Evolutionary conservation across 1,139 yeast genomes (phyloP), one percentile per base, ranked within the genome.

Genomic region (Nakaseomyces uthaithaninus): DNA sequence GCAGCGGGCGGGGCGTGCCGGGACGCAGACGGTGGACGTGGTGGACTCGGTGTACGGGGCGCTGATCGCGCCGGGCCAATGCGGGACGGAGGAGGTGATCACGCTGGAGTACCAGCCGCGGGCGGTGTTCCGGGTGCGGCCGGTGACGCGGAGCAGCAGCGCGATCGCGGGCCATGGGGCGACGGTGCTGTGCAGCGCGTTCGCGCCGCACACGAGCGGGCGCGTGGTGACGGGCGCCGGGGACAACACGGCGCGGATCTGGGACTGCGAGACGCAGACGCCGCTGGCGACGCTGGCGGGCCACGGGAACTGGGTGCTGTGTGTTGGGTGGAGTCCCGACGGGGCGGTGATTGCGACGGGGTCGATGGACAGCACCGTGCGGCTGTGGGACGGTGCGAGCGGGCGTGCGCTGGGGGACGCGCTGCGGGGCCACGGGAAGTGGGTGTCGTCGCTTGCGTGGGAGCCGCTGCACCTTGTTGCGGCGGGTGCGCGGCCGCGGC

Each of bases 191-290:
- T 85, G 95, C 45, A 82, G 93, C 37, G 91, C 84, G 50, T 91
- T 93, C 70, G 94, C 98, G 1, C 98, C 98, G 25, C 74, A 83
- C 55, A 80, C 91, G 30, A 77, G 93, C 11, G 73, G 91, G 4
- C 69, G 89, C 50, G 78, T 91, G 81, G 93, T 86, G 36, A 82
- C 96, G 0, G 99, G 98, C 36, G 87, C 96, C 7, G 99, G 99
- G 35, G 99, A 91, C 60, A 77, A 83, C 33, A 89, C 97, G n/a
- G 97, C 97, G 3, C 71, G 97, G 57, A 76, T 91, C 40, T 91
- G 99, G 99, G 97, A 89, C 63, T 84, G 95, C 62, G 83, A 86
- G 55, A 89, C 97, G 0, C 94, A 85, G 54, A 91, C 98, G 0
- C 95, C 96, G 4, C 67, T 79, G 56, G 73, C 76, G 45, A 85